Evolutionary conservation across 495 filamentous ascomycete genomes (phyloP).

Genomic region (Xylaria sp.): DNA sequence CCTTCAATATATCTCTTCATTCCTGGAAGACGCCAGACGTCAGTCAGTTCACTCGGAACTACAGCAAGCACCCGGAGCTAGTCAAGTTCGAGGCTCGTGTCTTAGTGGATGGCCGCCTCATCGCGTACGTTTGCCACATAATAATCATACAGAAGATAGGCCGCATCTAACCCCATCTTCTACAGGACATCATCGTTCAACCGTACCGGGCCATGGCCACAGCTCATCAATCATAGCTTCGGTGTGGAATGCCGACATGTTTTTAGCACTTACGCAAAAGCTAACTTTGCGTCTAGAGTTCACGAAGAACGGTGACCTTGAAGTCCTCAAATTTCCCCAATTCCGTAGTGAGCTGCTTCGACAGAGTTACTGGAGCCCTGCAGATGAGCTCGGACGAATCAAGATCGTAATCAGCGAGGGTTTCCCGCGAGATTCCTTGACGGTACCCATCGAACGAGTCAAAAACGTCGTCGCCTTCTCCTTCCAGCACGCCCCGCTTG

Average conservation of each 20-base stretch:
- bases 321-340: slow-evolving; percentile 71
- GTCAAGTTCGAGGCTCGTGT: slow-evolving; percentile 73
- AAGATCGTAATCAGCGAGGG: slow-evolving; percentile 82
- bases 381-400: slow-evolving; percentile 74
- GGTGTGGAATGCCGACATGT: slow-evolving; percentile 41
- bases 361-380: slow-evolving; percentile 75
- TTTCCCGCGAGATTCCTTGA: slow-evolving; percentile 58
- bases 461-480: slow-evolving; percentile 80
- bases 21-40: slow-evolving; percentile 74
- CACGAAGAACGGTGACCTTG: slow-evolving; percentile 67
- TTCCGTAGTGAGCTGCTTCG: slow-evolving; percentile 76
- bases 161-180: slow-evolving; percentile 12
- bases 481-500: slow-evolving; percentile 84
- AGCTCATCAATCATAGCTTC: slow-evolving; percentile 57
- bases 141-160: background rate
- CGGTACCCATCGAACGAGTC: slow-evolving; percentile 68
- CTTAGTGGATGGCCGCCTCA: slow-evolving; percentile 71
- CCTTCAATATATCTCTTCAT: slow-evolving; percentile 82
- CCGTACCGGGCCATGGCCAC: slow-evolving; percentile 66
- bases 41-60: slow-evolving; percentile 64
- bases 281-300: slow-evolving; percentile 53
- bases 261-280: background rate
- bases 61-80: slow-evolving; percentile 66
- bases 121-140: slow-evolving; percentile 60
- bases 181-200: slow-evolving; percentile 62